These are phyloP conservation scores for Erodium trifolium DNA, from an alignment of 441 rosid species.

Conservation along the genomic window DNA sequence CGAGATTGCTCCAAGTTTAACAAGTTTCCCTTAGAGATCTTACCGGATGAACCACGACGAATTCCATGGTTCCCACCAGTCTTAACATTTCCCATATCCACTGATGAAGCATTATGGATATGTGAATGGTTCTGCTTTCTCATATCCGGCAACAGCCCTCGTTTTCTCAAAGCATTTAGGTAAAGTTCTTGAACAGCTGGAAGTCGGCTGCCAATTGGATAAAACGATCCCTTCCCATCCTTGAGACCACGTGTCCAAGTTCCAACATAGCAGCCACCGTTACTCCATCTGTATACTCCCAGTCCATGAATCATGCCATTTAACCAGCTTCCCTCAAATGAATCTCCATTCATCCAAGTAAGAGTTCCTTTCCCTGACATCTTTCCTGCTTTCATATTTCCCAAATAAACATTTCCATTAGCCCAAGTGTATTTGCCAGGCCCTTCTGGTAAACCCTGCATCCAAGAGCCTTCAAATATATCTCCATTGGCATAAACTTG, in stretches of 20 bases:
- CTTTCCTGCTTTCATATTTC: slow-evolving; percentile 89
- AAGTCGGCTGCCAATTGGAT: slow-evolving; percentile 70
- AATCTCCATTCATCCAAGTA: slow-evolving; percentile 73
- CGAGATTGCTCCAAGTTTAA: slow-evolving; percentile 73
- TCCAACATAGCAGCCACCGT: slow-evolving; percentile 86
- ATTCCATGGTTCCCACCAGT: slow-evolving; percentile 35
- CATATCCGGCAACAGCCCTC: slow-evolving; percentile 81
- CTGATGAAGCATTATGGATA: slow-evolving; percentile 56
- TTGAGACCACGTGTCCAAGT: slow-evolving; percentile 92
- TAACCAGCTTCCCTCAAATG: slow-evolving; percentile 86
- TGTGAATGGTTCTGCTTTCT: slow-evolving; percentile 57
- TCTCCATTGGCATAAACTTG: slow-evolving; percentile 75
- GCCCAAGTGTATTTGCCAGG: slow-evolving; percentile 96
- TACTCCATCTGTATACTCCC: slow-evolving; percentile 85
- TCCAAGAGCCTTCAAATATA: slow-evolving; percentile 87
- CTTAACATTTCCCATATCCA: slow-evolving; percentile 55
- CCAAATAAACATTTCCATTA: slow-evolving; percentile 62
- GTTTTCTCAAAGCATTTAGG: slow-evolving; percentile 68
- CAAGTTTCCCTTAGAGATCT: slow-evolving; percentile 58
- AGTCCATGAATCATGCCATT: slow-evolving; percentile 93
- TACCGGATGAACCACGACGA: slow-evolving; percentile 24
- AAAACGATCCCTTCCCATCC: slow-evolving; percentile 97
- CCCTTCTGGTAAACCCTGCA: slow-evolving; percentile 85
- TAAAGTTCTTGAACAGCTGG: slow-evolving; percentile 67
- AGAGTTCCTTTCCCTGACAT: slow-evolving; percentile 92